These are phyloP conservation scores for Alopecurus myosuroides DNA, from an alignment of 176 grass and related monocot genomes.

Conservation along the genomic window DNA sequence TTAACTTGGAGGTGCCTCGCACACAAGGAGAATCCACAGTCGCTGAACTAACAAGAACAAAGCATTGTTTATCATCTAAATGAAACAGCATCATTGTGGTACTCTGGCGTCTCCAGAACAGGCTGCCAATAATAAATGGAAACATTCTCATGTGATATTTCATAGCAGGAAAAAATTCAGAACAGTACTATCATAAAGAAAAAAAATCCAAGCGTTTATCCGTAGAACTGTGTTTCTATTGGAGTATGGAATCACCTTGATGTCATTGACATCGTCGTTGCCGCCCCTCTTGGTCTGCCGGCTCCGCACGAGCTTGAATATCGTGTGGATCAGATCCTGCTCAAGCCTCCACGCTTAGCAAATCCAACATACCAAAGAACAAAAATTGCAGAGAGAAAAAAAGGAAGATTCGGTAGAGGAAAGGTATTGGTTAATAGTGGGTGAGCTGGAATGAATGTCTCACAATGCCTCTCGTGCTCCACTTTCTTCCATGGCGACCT, in stretches of 20 bases:
- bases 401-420: not conserved
- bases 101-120: slow-evolving; percentile 35
- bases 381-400: not conserved
- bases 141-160: not conserved
- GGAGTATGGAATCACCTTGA: slow-evolving; percentile 41
- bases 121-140: slow-evolving; percentile 30
- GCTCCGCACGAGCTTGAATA: slow-evolving; percentile 88
- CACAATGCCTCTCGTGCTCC: not conserved
- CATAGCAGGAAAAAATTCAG: not conserved
- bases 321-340: slow-evolving; percentile 67
- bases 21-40: not conserved
- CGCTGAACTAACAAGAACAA: not conserved
- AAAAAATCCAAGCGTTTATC: not conserved
- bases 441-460: slow-evolving; percentile 43
- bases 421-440: too few relatives aligned
- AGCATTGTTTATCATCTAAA: not conserved
- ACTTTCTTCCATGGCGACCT: slow-evolving; percentile 23
- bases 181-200: not conserved
- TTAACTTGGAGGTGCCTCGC: not conserved
- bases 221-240: not conserved
- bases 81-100: slow-evolving; percentile 10
- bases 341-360: not conserved
- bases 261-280: slow-evolving; percentile 4
- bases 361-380: not conserved
- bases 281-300: slow-evolving; percentile 25